Conservation (phyloP, 495 filamentous ascomycete species). For the Aspergillus homomorphus region DNA sequence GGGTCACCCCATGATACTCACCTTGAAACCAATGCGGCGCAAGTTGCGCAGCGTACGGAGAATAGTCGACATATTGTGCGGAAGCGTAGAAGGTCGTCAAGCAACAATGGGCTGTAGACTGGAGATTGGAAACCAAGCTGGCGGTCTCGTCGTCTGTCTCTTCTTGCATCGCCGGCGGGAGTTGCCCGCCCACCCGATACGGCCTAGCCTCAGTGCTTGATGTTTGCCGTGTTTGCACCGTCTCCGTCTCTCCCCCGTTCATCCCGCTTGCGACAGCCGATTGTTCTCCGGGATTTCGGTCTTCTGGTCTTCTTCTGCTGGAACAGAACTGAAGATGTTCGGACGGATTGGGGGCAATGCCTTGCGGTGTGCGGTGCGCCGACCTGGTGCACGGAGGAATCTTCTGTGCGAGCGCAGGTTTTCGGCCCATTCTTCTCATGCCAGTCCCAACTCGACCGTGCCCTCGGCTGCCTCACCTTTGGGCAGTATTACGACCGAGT, state of each 20-base stretch:
- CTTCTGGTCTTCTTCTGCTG: background rate
- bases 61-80: constrained; percentile 81
- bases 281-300: constrained; percentile 19
- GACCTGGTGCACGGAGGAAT: constrained; percentile 30
- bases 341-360: constrained; percentile 40
- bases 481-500: constrained; percentile 65
- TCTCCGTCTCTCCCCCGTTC: background rate
- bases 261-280: background rate
- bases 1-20: constrained; percentile 32
- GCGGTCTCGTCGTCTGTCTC: constrained; percentile 14
- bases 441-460: constrained; percentile 23
- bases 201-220: constrained; percentile 21
- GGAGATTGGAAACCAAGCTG: background rate
- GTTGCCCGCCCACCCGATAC: constrained; percentile 17
- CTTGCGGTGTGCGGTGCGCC: constrained; percentile 34
- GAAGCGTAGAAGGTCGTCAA: constrained; percentile 7
- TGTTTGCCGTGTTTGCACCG: constrained; percentile 44
- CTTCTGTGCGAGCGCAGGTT: constrained; percentile 38
- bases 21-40: constrained; percentile 83
- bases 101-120: constrained; percentile 9
- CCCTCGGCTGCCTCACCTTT: constrained; percentile 38
- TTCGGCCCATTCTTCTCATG: constrained; percentile 31
- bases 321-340: constrained; percentile 31
- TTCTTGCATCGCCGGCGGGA: constrained; percentile 15
- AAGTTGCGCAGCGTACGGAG: constrained; percentile 82